phyloP scores from a whole-genome alignment of 345 rosid species.

The Acer negundo region DNA sequence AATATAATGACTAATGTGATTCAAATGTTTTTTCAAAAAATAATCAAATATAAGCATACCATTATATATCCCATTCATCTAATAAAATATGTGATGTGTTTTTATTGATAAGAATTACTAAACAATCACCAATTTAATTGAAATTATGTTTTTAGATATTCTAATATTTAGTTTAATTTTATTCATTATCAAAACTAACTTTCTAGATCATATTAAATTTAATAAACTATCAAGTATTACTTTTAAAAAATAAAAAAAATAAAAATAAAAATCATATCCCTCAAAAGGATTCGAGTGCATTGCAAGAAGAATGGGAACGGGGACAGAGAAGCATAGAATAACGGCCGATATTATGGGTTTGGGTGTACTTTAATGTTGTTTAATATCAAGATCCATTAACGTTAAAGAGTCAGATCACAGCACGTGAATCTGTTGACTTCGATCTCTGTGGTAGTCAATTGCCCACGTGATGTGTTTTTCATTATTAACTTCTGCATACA shows the following conservation, averaged over 20 bases:
- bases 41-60: no score
- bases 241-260: no score
- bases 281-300: not conserved
- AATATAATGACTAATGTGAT: no score
- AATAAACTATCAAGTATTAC: not conserved
- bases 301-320: not conserved
- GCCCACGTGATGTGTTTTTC: constrained; percentile 3
- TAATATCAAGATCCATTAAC: not conserved
- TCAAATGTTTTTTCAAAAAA: no score
- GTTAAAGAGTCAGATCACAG: not conserved
- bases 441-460: not conserved
- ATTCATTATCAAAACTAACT: no score
- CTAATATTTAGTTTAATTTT: no score
- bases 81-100: no score
- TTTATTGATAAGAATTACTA: no score
- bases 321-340: no score
- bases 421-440: constrained; percentile 30
- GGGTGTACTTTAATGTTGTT: not conserved
- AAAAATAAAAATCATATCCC: not conserved
- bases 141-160: no score
- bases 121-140: no score
- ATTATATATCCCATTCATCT: no score
- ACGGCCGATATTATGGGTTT: not conserved
- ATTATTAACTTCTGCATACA: not conserved
- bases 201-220: not conserved